A percentile compares a stretch with the other conserved stretches of the same genome.
Conservation (phyloP, 768 basidiomycete species). For the Calocera viscosa region DNA sequence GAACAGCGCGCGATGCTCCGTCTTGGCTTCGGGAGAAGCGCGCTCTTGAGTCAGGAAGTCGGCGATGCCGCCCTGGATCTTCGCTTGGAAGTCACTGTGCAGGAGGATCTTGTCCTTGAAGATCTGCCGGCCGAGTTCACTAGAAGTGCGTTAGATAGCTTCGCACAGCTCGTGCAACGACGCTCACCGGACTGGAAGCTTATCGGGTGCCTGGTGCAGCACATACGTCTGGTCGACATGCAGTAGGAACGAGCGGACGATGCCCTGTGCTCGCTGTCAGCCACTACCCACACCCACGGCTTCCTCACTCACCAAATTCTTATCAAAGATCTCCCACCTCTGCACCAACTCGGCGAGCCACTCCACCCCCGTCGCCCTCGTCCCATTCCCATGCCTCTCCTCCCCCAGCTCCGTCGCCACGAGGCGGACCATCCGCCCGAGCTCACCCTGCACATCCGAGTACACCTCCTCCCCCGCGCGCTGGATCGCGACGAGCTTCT, state of each 20-base stretch:
- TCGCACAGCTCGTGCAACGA: background rate
- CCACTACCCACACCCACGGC: constrained; percentile 6
- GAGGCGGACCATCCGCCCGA: constrained; percentile 42
- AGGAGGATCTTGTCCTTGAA: constrained; percentile 44
- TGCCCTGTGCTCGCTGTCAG: constrained; percentile 28
- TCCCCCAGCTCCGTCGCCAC: constrained; percentile 32
- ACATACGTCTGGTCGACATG: constrained; percentile 63
- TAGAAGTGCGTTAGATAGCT: constrained; percentile 12
- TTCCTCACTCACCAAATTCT: constrained; percentile 44
- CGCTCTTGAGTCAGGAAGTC: constrained; percentile 49
- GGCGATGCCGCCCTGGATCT: constrained; percentile 35
- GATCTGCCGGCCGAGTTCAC: constrained; percentile 43
- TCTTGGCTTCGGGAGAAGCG: constrained; percentile 13
- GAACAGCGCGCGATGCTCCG: background rate
- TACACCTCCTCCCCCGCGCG: constrained; percentile 49
- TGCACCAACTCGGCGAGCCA: constrained; percentile 52
- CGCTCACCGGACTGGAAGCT: constrained; percentile 38
- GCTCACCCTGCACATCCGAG: constrained; percentile 42
- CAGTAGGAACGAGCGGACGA: constrained; percentile 51
- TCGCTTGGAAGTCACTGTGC: constrained; percentile 33
- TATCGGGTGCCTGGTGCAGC: constrained; percentile 26
- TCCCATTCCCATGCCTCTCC: constrained; percentile 1
- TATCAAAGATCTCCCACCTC: constrained; percentile 51
- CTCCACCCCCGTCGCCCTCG: constrained; percentile 26
- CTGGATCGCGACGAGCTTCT: constrained; percentile 20